Evolutionary conservation across 352 stramenopile genomes (phyloP).

Genomic region (Peronospora destructor): DNA sequence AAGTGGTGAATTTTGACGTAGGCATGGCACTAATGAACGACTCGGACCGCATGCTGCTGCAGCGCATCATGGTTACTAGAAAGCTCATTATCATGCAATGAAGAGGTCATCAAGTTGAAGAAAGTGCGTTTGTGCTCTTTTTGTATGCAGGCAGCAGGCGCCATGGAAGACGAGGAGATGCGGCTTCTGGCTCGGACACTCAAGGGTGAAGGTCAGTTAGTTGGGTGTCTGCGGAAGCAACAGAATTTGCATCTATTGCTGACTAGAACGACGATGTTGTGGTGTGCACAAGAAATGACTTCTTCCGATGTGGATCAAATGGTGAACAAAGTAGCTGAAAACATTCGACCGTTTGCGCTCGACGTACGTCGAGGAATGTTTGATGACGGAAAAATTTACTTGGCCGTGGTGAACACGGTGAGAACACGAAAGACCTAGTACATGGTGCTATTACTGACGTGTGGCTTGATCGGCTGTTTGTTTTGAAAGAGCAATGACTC

Average conservation of each 20-base stretch:
- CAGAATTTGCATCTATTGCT: background rate
- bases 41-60: conserved; percentile 66
- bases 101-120: background rate
- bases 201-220: conserved; percentile 51
- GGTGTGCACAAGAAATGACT: conserved; percentile 32
- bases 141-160: conserved; percentile 41
- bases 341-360: conserved; percentile 57
- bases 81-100: background rate
- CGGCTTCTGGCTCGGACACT: conserved; percentile 43
- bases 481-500: conserved; percentile 58
- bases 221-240: background rate
- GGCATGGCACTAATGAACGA: conserved; percentile 29
- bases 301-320: conserved; percentile 56
- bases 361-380: conserved; percentile 72
- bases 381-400: conserved; percentile 79
- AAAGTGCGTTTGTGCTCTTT: background rate
- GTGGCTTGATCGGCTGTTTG: background rate
- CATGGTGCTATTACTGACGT: conserved; percentile 1
- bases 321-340: conserved; percentile 49
- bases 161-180: conserved; percentile 63
- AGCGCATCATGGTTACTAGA: conserved; percentile 55
- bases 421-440: background rate
- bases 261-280: background rate
- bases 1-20: too few species aligned
- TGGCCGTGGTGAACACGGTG: conserved; percentile 76